These are phyloP conservation scores for Juglanconis sp. DNA, from an alignment of 2,329 filamentous ascomycete genomes.

Conservation along the genomic window DNA sequence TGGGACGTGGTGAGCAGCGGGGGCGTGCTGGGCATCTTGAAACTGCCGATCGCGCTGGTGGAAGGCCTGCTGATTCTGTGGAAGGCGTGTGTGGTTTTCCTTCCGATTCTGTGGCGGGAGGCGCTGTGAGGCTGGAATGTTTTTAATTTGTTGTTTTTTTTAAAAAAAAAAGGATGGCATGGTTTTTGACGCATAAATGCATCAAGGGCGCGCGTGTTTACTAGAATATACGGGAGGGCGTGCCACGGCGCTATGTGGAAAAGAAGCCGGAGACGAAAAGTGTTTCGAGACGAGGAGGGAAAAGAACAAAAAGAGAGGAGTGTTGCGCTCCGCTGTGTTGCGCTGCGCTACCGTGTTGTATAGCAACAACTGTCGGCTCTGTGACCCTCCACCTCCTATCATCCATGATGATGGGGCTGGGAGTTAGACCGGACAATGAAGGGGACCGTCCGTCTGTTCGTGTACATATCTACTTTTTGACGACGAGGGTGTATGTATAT, in stretches of 20 bases:
- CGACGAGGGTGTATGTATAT: background rate
- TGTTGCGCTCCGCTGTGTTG: background rate
- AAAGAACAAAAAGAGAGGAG: background rate
- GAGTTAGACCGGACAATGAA: background rate
- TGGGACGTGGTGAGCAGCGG: constrained; percentile 39
- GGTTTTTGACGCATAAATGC: too few species aligned
- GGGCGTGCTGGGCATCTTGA: constrained; percentile 49
- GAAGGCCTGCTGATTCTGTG: constrained; percentile 70
- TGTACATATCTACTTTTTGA: background rate
- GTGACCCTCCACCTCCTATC: too few species aligned
- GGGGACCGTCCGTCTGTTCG: background rate
- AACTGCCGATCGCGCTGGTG: constrained; percentile 62
- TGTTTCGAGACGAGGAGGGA: background rate
- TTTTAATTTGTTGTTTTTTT: background rate
- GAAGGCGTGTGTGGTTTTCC: constrained; percentile 77
- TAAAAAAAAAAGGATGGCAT: too few species aligned
- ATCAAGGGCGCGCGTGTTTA: too few species aligned
- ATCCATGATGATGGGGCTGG: background rate
- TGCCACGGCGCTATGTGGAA: too few species aligned
- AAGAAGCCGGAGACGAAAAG: too few species aligned
- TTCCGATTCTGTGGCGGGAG: constrained; percentile 77
- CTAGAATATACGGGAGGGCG: too few species aligned
- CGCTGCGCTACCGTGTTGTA: too few species aligned
- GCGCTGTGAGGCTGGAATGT: constrained; percentile 31
- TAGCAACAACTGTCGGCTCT: too few species aligned